phyloP scores from a whole-genome alignment of 768 basidiomycete species.

The Termitomyces bulborhizus region DNA sequence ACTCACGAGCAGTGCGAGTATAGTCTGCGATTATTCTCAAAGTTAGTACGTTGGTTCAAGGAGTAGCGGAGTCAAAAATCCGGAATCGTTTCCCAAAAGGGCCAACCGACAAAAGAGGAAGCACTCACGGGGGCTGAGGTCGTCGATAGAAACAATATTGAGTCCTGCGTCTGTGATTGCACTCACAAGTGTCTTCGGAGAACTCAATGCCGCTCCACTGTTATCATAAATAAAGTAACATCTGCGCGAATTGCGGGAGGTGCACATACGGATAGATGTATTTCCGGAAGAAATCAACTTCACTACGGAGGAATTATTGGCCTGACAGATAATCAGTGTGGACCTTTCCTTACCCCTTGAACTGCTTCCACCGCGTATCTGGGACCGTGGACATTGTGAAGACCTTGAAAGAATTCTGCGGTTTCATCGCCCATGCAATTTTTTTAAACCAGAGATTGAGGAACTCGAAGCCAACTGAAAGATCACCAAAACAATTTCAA shows the following conservation, averaged over 20 bases:
- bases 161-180: constrained; percentile 6
- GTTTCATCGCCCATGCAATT: constrained; percentile 9
- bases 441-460: constrained; percentile 5
- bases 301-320: background rate
- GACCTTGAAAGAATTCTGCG: constrained; percentile 7
- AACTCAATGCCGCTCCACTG: constrained; percentile 4
- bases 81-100: no score
- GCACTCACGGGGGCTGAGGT: constrained; percentile 6
- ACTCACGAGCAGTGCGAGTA: constrained; percentile 10
- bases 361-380: constrained; percentile 9
- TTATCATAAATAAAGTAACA: no score
- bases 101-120: background rate
- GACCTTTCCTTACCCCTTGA: background rate
- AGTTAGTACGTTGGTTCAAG: no score
- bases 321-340: background rate
- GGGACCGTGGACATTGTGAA: constrained; percentile 11
- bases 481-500: background rate
- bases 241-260: background rate
- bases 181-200: constrained; percentile 2
- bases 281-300: constrained; percentile 9
- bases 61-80: background rate
- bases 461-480: constrained; percentile 3
- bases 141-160: constrained; percentile 7
- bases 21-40: background rate
- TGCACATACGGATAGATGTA: constrained; percentile 7